A percentile compares a stretch with the other conserved stretches of the same genome.
Evolutionary conservation across 495 filamentous ascomycete species (phyloP).

Genomic region (Penicillium argentinense): DNA sequence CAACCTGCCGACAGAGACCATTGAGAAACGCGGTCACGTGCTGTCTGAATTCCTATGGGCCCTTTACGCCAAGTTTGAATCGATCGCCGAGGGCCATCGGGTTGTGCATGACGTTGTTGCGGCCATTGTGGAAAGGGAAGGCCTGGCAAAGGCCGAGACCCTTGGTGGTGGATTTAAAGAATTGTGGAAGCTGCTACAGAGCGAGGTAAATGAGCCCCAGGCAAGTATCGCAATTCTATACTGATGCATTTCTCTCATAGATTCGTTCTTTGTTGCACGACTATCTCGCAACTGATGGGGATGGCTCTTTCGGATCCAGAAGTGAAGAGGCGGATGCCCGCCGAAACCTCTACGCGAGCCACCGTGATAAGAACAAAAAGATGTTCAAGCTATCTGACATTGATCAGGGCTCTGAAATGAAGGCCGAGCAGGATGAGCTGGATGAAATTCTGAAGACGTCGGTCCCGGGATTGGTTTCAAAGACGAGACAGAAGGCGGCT

Average conservation of each 20-base stretch:
- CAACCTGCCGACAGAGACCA: slow-evolving; percentile 63
- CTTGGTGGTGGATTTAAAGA: slow-evolving; percentile 84
- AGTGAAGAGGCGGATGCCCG: slow-evolving; percentile 46
- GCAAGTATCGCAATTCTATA: background rate
- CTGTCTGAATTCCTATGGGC: slow-evolving; percentile 89
- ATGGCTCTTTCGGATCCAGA: slow-evolving; percentile 52
- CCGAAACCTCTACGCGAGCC: slow-evolving; percentile 58
- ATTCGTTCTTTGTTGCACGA: slow-evolving; percentile 94
- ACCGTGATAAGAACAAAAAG: slow-evolving; percentile 71
- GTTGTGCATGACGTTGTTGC: slow-evolving; percentile 88
- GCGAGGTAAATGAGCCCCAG: slow-evolving; percentile 50
- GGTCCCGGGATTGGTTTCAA: slow-evolving; percentile 88
- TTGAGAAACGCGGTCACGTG: slow-evolving; percentile 72
- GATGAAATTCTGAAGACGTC: slow-evolving; percentile 87
- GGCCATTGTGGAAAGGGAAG: slow-evolving; percentile 76
- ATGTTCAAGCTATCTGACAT: slow-evolving; percentile 89
- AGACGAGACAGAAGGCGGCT: slow-evolving; percentile 53
- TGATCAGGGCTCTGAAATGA: slow-evolving; percentile 70
- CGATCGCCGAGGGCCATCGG: slow-evolving; percentile 93
- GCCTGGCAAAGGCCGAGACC: slow-evolving; percentile 50
- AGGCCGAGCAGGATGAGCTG: slow-evolving; percentile 83
- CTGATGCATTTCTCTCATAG: slow-evolving; percentile 40
- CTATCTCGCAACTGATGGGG: slow-evolving; percentile 92
- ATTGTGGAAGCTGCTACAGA: slow-evolving; percentile 89
- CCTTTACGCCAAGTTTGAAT: slow-evolving; percentile 92